Conservation (phyloP, 441 rosid species). For the Rhodomyrtus psidioides region DNA sequence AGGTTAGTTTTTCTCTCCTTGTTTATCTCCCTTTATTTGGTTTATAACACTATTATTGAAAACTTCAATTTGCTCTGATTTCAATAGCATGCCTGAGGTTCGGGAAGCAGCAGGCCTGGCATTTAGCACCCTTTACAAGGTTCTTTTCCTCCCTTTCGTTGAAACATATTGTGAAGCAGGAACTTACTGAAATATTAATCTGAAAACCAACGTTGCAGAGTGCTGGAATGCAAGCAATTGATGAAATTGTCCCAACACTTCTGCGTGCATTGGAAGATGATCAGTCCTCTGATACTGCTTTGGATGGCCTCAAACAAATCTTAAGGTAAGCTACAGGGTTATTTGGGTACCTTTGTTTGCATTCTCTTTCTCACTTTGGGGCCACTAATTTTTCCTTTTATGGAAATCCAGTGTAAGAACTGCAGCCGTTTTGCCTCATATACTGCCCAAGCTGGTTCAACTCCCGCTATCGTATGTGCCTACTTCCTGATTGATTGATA, state of each 20-base stretch:
- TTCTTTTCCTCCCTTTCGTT: conserved; percentile 18
- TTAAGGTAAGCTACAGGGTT: conserved; percentile 45
- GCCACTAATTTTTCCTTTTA: neutral
- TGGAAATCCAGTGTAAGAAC: conserved; percentile 77
- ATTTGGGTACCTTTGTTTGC: conserved; percentile 1
- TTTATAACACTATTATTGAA: neutral
- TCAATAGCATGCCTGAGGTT: conserved; percentile 73
- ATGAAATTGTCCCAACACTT: conserved; percentile 97
- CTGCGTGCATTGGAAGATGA: conserved; percentile 96
- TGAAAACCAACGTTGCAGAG: conserved; percentile 36
- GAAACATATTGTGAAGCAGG: neutral
- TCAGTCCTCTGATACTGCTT: conserved; percentile 83
- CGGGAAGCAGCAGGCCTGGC: conserved; percentile 99
- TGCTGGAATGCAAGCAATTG: conserved; percentile 99
- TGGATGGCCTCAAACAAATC: conserved; percentile 98
- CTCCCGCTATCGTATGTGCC: conserved; percentile 91
- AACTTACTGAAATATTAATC: conserved; percentile 3
- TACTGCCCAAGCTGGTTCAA: conserved; percentile 93
- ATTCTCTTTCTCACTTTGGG: conserved; percentile 7
- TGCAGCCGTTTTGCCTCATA: conserved; percentile 97
- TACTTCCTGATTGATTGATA: conserved; percentile 2
- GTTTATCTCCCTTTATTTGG: conserved; percentile 1
- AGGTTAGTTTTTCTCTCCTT: conserved; percentile 37
- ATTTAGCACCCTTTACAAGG: conserved; percentile 99
- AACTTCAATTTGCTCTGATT: conserved; percentile 2